Evolutionary conservation across 129 eudicot species (phyloP), one percentile per base, ranked within the genome.

Genomic region (Oenanthe sinensis): DNA sequence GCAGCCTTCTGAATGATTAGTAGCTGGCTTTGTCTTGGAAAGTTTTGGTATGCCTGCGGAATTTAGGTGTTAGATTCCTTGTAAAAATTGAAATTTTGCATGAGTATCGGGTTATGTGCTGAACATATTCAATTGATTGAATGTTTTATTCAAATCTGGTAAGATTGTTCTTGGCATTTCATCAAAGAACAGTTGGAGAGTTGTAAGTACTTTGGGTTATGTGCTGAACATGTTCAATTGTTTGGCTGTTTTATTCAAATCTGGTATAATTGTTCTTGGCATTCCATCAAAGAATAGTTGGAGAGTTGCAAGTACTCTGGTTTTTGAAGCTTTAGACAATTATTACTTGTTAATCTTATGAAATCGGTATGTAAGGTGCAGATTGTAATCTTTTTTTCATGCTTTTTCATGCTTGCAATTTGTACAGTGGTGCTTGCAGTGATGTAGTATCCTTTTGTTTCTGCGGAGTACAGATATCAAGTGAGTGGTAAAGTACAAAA

Each of bases 11-110:
- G 91, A 82, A 78, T 86, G 85, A 81, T 68, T 44, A 49, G 81
- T 75, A 71, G 81, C 78, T 80, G 83, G 83, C 81, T 79, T 79
- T 70, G 74, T 54, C 79, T 78, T 82, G 90, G 85, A 87, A 81
- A 82, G 33, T 85, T 87, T 88, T 88, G 89, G 85, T 58, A 78
- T 77, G 81, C 79, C 77, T 71, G 85, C 85, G 79, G 86, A 60
- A 71, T 65, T 68, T 60, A 78, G 79, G 78, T 75, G 60, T 71
- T 67, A n/a, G 73, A 54, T 26, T 49, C 42, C 80, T 79, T 85
- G 75, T 67, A 78, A 75, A 80, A 87, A 77, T 70, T 39, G 37
- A 81, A 85, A 54, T 83, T 87, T 85, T 85, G 87, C 74, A 71
- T 44, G 30, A 42, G 70, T 82, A 48, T 52, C 30, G 42, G 77